Evolutionary conservation across 805 yeast genomes (phyloP).

Genomic region (Scheffersomyces coipomensis): DNA sequence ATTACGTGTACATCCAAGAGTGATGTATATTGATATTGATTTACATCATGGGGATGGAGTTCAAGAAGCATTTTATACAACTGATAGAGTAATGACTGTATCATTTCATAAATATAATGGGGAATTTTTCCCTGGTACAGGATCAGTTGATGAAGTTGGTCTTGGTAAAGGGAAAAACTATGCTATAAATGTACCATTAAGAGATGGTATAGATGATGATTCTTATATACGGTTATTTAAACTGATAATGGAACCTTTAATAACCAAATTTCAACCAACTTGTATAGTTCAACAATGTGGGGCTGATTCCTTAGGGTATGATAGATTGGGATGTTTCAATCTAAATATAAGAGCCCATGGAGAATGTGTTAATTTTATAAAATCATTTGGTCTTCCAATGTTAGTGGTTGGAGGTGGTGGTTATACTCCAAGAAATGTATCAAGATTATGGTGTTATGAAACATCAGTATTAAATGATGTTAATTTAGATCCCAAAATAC

Average conservation of each 20-base stretch:
- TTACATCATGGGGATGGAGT: conserved; percentile 98
- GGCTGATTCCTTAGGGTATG: conserved; percentile 93
- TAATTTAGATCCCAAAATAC: conserved; percentile 46
- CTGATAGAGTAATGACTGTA: conserved; percentile 95
- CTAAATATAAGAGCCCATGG: conserved; percentile 91
- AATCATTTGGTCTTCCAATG: conserved; percentile 87
- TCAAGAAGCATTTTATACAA: conserved; percentile 92
- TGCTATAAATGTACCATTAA: conserved; percentile 85
- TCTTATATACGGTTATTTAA: conserved; percentile 74
- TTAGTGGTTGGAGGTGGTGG: conserved; percentile 97
- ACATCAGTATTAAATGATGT: conserved; percentile 75
- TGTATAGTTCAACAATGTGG: conserved; percentile 96
- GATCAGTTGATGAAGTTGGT: conserved; percentile 86
- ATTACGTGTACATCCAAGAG: conserved; percentile 86
- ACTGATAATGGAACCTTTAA: conserved; percentile 85
- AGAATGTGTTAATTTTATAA: conserved; percentile 87
- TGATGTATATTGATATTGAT: conserved; percentile 90
- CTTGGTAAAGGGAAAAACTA: conserved; percentile 86
- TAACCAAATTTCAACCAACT: conserved; percentile 88
- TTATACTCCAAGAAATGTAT: conserved; percentile 92
- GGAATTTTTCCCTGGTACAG: conserved; percentile 96
- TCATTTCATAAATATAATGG: conserved; percentile 93
- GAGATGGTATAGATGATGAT: conserved; percentile 95
- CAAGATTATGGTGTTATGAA: conserved; percentile 94
- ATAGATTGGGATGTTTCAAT: conserved; percentile 91